These are phyloP conservation scores for Trichophaea hybrida DNA, from an alignment of 2,329 filamentous ascomycete species.

Conservation along the genomic window DNA sequence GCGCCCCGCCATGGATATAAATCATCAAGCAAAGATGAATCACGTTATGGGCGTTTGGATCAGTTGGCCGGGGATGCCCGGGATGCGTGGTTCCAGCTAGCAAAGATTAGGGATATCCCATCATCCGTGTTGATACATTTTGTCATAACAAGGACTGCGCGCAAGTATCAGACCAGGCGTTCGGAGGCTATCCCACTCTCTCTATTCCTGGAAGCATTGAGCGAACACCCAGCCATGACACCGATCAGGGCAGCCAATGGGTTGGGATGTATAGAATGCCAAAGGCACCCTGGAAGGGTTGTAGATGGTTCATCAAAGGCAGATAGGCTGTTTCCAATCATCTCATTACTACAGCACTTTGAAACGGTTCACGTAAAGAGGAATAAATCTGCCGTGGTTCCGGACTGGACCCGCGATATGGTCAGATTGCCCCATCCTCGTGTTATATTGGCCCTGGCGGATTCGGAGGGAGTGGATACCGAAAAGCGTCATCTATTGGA, in stretches of 20 bases:
- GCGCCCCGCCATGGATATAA: background rate
- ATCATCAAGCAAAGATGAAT: background rate
- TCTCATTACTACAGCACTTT: constrained; percentile 27
- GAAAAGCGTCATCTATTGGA: constrained; percentile 40
- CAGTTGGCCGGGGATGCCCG: constrained; percentile 42
- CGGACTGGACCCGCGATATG: constrained; percentile 48
- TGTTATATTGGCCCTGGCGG: constrained; percentile 37
- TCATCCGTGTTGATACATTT: constrained; percentile 48
- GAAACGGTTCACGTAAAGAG: constrained; percentile 24
- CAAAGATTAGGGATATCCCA: constrained; percentile 46
- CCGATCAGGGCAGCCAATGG: constrained; percentile 34
- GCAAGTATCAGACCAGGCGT: constrained; percentile 45
- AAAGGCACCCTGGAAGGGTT: constrained; percentile 9
- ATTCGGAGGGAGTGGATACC: constrained; percentile 43
- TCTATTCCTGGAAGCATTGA: constrained; percentile 45
- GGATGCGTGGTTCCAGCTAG: constrained; percentile 49
- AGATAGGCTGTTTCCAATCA: constrained; percentile 17
- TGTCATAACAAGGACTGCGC: constrained; percentile 48
- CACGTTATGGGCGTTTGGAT: constrained; percentile 30
- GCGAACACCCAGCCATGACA: constrained; percentile 28
- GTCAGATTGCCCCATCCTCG: constrained; percentile 43
- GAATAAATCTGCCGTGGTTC: constrained; percentile 24
- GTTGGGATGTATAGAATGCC: constrained; percentile 30
- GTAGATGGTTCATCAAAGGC: background rate
- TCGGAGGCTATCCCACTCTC: constrained; percentile 42